Evolutionary conservation across 495 filamentous ascomycete genomes (phyloP).

Genomic region (Pyrenula massariospora): DNA sequence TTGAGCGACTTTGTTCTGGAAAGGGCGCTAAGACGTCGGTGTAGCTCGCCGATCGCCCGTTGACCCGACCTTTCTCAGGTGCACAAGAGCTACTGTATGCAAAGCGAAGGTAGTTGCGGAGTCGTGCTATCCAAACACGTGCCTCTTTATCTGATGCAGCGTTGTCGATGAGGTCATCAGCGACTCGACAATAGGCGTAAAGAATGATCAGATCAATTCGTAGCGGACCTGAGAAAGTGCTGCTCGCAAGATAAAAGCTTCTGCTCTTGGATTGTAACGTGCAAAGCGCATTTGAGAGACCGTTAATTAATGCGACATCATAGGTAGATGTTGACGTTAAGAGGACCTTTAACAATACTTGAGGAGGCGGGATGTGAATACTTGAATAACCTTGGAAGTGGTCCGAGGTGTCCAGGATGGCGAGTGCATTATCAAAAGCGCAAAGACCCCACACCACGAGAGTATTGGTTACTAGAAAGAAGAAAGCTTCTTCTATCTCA

Average conservation of each 20-base stretch:
- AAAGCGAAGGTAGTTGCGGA: slow-evolving; percentile 35
- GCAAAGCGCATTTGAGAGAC: slow-evolving; percentile 39
- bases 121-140: slow-evolving; percentile 33
- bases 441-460: slow-evolving; percentile 54
- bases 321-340: slow-evolving; percentile 28
- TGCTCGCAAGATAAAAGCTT: slow-evolving; percentile 57
- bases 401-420: slow-evolving; percentile 29
- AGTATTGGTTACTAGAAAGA: slow-evolving; percentile 54
- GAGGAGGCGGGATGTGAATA: slow-evolving; percentile 25
- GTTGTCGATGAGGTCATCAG: slow-evolving; percentile 57
- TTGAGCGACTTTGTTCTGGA: slow-evolving; percentile 29
- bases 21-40: slow-evolving; percentile 19
- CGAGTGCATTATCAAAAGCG: slow-evolving; percentile 49
- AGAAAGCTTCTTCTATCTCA: slow-evolving; percentile 57
- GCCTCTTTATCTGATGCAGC: slow-evolving; percentile 32
- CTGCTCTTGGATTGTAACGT: slow-evolving; percentile 47
- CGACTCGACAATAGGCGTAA: slow-evolving; percentile 55
- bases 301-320: slow-evolving; percentile 36
- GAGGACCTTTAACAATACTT: slow-evolving; percentile 30
- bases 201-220: slow-evolving; percentile 54
- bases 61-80: background rate
- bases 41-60: background rate
- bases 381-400: background rate
- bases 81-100: slow-evolving; percentile 1
- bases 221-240: slow-evolving; percentile 47